Base-by-base conservation (phyloP, 306 rosid genomes). In the Morella rubra region DNA sequence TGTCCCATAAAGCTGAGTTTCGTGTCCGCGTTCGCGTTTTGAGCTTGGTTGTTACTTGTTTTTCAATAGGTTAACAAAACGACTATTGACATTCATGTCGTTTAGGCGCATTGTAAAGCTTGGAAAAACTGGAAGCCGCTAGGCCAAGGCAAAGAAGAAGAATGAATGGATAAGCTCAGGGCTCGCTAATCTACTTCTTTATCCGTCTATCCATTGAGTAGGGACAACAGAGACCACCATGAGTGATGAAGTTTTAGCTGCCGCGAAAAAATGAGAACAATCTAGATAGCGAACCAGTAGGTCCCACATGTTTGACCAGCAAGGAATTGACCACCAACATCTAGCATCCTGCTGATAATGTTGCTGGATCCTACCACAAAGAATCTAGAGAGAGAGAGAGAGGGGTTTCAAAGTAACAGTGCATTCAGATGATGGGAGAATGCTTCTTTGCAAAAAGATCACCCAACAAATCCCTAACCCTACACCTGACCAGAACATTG, bases 401-500 rank as follows among this genome's bases (percentile, higher is more conserved):
- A 27, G 27, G 42, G 64, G 65, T 78, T 65, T 81, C 87, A 71
- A 32, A 76, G 78, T 80, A 77, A 58, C 49, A 61, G 37, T 69
- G 70, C 84, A 69, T 49, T 75, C 73, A 76, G 81, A 84, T 80
- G 74, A 87, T 46, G 70, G 75, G 83, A 83, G 76, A 74, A 37
- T 76, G 77, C 71, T 72, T 71, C 67, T 72, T 90, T 84, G 86
- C 81, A 79, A 51, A 78, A 79, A 80, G 82, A 76, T 75, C 76
- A 83, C 62, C 69, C 76, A 79, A 80, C 79, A 32, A 32, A 78
- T 76, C 84, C 69, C 88, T 88, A 80, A 50, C 74, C 81, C 88
- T 85, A 88, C 89, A 75, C 45, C 87, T 86, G 77, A 77, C 77
- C 76, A 81, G 72, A 85, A 79, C 76, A 72, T 78, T 49, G 66